A percentile compares a stretch with the other conserved stretches of the same genome.
phyloP scores from a whole-genome alignment of 306 rosid species.

The Gastrolobium villosum region DNA sequence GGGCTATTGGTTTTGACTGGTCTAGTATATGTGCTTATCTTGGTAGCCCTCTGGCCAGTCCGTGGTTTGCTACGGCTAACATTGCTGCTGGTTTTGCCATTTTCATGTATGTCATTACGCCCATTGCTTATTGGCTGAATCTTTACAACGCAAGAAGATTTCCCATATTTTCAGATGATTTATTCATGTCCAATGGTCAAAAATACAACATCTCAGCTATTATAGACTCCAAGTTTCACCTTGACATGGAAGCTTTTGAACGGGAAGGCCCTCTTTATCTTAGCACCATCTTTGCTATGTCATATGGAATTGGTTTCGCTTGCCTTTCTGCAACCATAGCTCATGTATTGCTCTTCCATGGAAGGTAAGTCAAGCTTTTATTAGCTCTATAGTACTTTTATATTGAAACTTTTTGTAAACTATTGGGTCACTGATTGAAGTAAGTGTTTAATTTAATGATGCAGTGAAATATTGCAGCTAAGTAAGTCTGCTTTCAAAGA shows the following conservation, averaged over 20 bases:
- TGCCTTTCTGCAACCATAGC: slow-evolving; percentile 81
- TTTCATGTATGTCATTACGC: slow-evolving; percentile 67
- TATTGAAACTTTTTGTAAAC: not conserved
- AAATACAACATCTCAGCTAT: slow-evolving; percentile 77
- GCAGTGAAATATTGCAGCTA: slow-evolving; percentile 76
- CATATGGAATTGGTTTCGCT: slow-evolving; percentile 77
- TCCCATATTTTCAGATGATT: slow-evolving; percentile 81
- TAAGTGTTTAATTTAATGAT: not conserved
- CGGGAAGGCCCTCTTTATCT: slow-evolving; percentile 72
- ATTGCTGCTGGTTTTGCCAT: slow-evolving; percentile 75
- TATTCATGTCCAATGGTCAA: slow-evolving; percentile 72
- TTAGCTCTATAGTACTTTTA: not conserved
- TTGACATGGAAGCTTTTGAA: slow-evolving; percentile 68
- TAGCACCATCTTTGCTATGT: slow-evolving; percentile 72
- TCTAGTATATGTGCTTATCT: slow-evolving; percentile 81
- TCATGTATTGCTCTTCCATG: slow-evolving; percentile 82
- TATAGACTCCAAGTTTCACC: slow-evolving; percentile 68
- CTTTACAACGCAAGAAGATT: slow-evolving; percentile 71
- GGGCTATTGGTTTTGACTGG: slow-evolving; percentile 83
- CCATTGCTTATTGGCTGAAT: slow-evolving; percentile 71
- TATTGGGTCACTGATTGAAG: slow-evolving; percentile 7
- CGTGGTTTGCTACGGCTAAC: slow-evolving; percentile 93
- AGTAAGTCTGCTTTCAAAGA: slow-evolving; percentile 78
- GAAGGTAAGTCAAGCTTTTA: slow-evolving; percentile 55
- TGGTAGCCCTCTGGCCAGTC: slow-evolving; percentile 88